Percentiles rank a stretch among this genome's conserved stretches.
Conservation (phyloP, 371 early-diverging fungal species). For the Apophysomyces trapeziformis region DNA sequence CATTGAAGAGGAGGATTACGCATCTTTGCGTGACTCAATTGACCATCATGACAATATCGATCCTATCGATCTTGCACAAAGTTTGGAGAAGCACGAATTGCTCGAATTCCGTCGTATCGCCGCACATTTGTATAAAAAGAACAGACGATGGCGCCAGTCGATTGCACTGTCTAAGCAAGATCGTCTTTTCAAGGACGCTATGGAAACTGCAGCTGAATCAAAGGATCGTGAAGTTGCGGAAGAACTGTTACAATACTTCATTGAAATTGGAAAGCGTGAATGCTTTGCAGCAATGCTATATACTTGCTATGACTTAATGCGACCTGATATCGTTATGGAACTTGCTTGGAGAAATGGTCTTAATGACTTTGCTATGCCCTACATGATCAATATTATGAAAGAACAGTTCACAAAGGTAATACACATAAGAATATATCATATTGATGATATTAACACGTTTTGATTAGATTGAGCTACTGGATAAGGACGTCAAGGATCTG, state of each 20-base stretch:
- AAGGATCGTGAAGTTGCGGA: constrained; percentile 87
- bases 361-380: constrained; percentile 95
- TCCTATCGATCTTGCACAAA: constrained; percentile 85
- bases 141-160: constrained; percentile 95
- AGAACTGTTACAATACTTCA: constrained; percentile 92
- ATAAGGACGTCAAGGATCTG: constrained; percentile 29
- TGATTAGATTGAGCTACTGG: constrained; percentile 26
- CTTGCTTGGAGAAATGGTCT: constrained; percentile 88
- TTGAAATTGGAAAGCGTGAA: constrained; percentile 85
- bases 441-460: background rate
- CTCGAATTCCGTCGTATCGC: constrained; percentile 97
- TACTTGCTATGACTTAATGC: constrained; percentile 91
- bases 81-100: constrained; percentile 93
- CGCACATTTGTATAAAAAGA: constrained; percentile 92
- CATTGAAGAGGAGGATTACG: constrained; percentile 96
- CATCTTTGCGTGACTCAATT: constrained; percentile 88
- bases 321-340: constrained; percentile 95
- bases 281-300: constrained; percentile 93
- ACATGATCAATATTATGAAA: constrained; percentile 87
- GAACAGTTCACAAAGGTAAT: constrained; percentile 79
- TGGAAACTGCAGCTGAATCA: constrained; percentile 94
- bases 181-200: constrained; percentile 94
- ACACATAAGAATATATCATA: background rate
- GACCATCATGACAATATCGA: constrained; percentile 94
- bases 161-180: constrained; percentile 95